These are phyloP conservation scores for Salvia rosmarinus DNA, from an alignment of 257 asterid genomes.

Conservation along the genomic window DNA sequence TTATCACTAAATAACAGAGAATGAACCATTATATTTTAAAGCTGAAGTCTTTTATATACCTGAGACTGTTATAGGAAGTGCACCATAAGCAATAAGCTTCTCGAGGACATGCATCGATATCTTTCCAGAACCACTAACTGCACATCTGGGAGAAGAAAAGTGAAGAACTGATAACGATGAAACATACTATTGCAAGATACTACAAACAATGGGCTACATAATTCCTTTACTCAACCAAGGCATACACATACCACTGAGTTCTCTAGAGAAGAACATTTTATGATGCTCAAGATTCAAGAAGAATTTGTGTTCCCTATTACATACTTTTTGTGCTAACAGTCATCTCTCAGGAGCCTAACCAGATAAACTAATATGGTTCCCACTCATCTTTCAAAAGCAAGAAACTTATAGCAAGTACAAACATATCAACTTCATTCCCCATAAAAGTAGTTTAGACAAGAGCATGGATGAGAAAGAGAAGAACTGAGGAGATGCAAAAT, in stretches of 20 bases:
- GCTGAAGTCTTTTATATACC: slow-evolving; percentile 56
- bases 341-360: neutral
- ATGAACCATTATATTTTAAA: too few relatives aligned
- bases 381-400: neutral
- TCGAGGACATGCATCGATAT: slow-evolving; percentile 96
- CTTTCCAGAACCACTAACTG: slow-evolving; percentile 98
- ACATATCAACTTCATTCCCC: neutral
- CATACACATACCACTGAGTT: slow-evolving; percentile 15
- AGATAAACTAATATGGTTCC: too few relatives aligned
- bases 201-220: neutral
- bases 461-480: neutral
- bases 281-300: slow-evolving; percentile 14
- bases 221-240: slow-evolving; percentile 26
- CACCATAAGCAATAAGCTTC: slow-evolving; percentile 93
- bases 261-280: slow-evolving; percentile 7
- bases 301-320: slow-evolving; percentile 8
- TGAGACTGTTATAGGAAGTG: slow-evolving; percentile 89
- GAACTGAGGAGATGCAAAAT: slow-evolving; percentile 12
- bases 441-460: neutral
- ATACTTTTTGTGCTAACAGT: neutral
- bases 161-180: slow-evolving; percentile 21
- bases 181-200: slow-evolving; percentile 15
- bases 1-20: too few relatives aligned
- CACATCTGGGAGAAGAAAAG: slow-evolving; percentile 68
- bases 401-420: neutral